phyloP scores from a whole-genome alignment of 2,329 filamentous ascomycete species.

The Sarocladium brachiariae region DNA sequence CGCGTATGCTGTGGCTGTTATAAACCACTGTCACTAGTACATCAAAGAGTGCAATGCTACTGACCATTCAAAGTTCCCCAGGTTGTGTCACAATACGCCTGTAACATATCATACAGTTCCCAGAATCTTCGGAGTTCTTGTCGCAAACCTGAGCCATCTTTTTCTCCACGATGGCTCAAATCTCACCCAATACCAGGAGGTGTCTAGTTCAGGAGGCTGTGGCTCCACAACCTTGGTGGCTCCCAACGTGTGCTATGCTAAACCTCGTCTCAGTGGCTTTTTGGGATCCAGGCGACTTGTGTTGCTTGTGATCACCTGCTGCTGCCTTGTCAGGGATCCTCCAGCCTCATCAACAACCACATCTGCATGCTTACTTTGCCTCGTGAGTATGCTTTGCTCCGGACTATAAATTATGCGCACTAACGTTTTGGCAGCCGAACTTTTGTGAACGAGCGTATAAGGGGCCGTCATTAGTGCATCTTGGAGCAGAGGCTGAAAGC shows the following conservation, averaged over 20 bases:
- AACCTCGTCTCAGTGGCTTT: not conserved
- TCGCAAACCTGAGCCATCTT: too few relatives aligned
- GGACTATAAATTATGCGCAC: not conserved
- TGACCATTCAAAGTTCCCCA: too few relatives aligned
- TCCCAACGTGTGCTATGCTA: not conserved
- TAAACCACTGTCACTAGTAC: not conserved
- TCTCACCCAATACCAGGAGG: not conserved
- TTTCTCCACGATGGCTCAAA: not conserved
- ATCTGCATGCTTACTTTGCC: not conserved
- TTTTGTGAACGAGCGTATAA: not conserved
- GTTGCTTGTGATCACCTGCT: constrained; percentile 1
- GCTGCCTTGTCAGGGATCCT: not conserved
- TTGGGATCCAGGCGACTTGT: not conserved
- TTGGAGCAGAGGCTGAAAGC: not conserved
- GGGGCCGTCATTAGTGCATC: not conserved
- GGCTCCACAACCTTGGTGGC: not conserved
- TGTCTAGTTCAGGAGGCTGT: not conserved
- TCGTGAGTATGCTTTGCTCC: not conserved
- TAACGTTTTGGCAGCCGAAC: not conserved
- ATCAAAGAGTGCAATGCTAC: too few relatives aligned
- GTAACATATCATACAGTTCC: too few relatives aligned
- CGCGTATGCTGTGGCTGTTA: not conserved
- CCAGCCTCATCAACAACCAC: not conserved
- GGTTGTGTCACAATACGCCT: too few relatives aligned
- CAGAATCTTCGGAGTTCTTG: too few relatives aligned